Conservation (phyloP, 306 rosid genomes). For the Hippophae tibetana region DNA sequence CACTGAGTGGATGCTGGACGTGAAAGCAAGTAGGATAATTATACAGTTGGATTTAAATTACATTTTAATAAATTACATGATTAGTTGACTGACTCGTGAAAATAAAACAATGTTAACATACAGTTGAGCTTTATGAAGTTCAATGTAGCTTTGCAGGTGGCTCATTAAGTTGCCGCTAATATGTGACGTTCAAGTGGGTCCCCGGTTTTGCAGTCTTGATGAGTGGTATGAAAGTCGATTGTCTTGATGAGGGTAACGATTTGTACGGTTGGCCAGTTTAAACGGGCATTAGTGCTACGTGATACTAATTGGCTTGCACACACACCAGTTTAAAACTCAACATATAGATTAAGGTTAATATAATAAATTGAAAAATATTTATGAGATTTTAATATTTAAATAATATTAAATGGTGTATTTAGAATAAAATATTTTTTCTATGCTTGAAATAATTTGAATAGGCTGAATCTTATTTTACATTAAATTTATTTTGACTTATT, state of each 20-base stretch:
- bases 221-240: neutral
- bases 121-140: neutral
- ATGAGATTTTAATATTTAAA: too few species aligned
- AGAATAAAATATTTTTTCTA: too few species aligned
- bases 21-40: slow-evolving; percentile 20
- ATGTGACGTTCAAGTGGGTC: neutral
- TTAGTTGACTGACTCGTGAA: slow-evolving; percentile 45
- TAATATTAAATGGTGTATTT: too few species aligned
- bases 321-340: too few species aligned
- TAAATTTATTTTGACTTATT: too few species aligned
- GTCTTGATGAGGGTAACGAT: neutral
- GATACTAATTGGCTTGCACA: too few species aligned
- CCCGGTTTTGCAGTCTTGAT: neutral
- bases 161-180: neutral
- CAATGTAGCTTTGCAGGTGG: slow-evolving; percentile 5
- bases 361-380: too few species aligned
- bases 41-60: slow-evolving; percentile 12
- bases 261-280: too few species aligned
- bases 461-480: too few species aligned
- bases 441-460: too few species aligned
- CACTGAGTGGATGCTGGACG: slow-evolving; percentile 17
- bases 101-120: neutral
- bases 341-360: too few species aligned
- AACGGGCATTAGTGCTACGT: too few species aligned
- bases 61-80: neutral